Evolutionary conservation across 2,329 filamentous ascomycete species (phyloP).

Genomic region (Arachnomyces sp.): DNA sequence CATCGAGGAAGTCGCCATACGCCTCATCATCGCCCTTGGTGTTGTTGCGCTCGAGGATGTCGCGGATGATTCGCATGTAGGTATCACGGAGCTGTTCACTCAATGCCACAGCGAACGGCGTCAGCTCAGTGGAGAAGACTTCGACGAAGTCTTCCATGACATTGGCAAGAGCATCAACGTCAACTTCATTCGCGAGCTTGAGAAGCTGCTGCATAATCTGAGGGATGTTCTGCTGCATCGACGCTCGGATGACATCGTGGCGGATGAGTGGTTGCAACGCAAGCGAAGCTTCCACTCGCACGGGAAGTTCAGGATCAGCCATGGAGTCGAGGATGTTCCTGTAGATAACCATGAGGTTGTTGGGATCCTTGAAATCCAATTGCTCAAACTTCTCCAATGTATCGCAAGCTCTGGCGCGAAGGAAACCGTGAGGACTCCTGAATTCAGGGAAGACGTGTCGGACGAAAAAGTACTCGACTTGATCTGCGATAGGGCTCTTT

Average conservation of each 20-base stretch:
- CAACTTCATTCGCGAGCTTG: slow-evolving; percentile 94
- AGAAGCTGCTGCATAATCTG: slow-evolving; percentile 99
- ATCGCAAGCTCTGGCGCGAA: slow-evolving; percentile 90
- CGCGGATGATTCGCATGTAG: slow-evolving; percentile 85
- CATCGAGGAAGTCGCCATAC: slow-evolving; percentile 87
- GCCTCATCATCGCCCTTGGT: slow-evolving; percentile 68
- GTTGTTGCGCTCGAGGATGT: slow-evolving; percentile 77
- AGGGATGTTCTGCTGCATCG: slow-evolving; percentile 96
- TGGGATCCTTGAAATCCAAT: slow-evolving; percentile 90
- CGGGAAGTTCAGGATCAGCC: slow-evolving; percentile 86
- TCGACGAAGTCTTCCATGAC: slow-evolving; percentile 99
- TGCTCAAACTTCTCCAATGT: slow-evolving; percentile 97
- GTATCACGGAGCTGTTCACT: slow-evolving; percentile 95
- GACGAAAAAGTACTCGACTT: slow-evolving; percentile 97
- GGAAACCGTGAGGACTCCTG: slow-evolving; percentile 80
- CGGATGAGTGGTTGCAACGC: slow-evolving; percentile 92
- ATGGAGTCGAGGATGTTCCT: slow-evolving; percentile 94
- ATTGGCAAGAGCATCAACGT: slow-evolving; percentile 92
- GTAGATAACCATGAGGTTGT: slow-evolving; percentile 94
- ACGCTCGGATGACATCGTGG: slow-evolving; percentile 85
- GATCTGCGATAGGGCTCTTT: slow-evolving; percentile 95
- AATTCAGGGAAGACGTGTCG: slow-evolving; percentile 98
- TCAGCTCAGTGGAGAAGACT: slow-evolving; percentile 93
- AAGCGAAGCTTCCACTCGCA: slow-evolving; percentile 86
- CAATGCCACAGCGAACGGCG: slow-evolving; percentile 90